Conservation (phyloP, 257 asterid genomes). For the Plantago ovata region DNA sequence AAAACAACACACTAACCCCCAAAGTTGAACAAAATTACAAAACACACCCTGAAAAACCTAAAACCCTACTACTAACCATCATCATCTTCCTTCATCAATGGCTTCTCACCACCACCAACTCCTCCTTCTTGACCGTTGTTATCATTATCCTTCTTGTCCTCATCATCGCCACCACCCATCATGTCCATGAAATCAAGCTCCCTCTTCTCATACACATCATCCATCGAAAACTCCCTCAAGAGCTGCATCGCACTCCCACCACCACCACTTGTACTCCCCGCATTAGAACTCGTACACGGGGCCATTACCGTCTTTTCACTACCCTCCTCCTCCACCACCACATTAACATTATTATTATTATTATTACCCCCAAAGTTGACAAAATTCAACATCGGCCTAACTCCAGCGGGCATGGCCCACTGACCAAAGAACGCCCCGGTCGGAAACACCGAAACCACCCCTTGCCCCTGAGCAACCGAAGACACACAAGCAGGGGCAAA, state of each 20-base stretch:
- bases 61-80: slow-evolving; percentile 7
- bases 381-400: slow-evolving; percentile 45
- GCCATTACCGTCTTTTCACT: slow-evolving; percentile 34
- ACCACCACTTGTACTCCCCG: slow-evolving; percentile 26
- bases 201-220: slow-evolving; percentile 57
- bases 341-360: no score
- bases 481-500: slow-evolving; percentile 23
- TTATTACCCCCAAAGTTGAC: slow-evolving; percentile 25
- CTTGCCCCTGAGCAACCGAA: slow-evolving; percentile 42
- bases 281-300: slow-evolving; percentile 29
- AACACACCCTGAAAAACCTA: slow-evolving; percentile 24
- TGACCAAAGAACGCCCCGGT: slow-evolving; percentile 48
- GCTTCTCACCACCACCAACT: no score
- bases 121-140: slow-evolving; percentile 16
- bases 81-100: slow-evolving; percentile 25
- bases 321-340: no score
- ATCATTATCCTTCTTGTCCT: slow-evolving; percentile 4
- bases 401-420: slow-evolving; percentile 22
- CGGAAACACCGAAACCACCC: slow-evolving; percentile 64
- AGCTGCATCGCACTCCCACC: slow-evolving; percentile 35
- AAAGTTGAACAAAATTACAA: neutral
- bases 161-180: slow-evolving; percentile 25
- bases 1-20: neutral
- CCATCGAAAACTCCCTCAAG: slow-evolving; percentile 56
- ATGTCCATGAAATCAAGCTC: slow-evolving; percentile 87